Base-by-base conservation (phyloP, 2,329 filamentous ascomycete species). In the Colletotrichum acutatum region DNA sequence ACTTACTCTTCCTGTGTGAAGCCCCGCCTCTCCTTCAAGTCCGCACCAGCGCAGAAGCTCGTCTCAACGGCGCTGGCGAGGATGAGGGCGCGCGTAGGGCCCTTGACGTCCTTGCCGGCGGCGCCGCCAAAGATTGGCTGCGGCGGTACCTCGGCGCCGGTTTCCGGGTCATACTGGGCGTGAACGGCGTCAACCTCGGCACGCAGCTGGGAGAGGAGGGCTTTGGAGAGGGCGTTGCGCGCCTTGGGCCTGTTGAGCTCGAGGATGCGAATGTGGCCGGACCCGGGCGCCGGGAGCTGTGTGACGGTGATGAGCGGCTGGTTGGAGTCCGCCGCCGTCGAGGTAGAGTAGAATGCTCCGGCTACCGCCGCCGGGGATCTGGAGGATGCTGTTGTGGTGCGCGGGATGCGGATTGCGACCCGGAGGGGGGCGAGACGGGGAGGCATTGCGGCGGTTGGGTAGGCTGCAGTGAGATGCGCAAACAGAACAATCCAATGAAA, bases 31-130 rank as follows among this genome's bases (percentile, higher is more conserved):
- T 98, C 96, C 81, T 98, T 98, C 78, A 99, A 84, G 80, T 99
- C 97, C 4, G 97, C 97, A 49, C 97, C 97, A 0, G 97, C 95
- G 83, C 97, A 99, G 82, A 99, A 99, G 78, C 92, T 93, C 28
- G 90, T 87, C 77, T 98, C 94, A n/a, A 94, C 89, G 53, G 94
- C 94, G 79, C 94, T 97, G 12, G 94, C 93, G 19, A 99, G 78
- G 53, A 99, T 90, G 76, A 99, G 82, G 2, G 94, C 96, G 76
- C 97, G 87, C 19, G 95, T 98, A 0, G 89, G 88, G 0, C 87
- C 88, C 74, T 82, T 85, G 75, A 86, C 76, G 71, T 86, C 84
- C 4, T 81, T 78, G 0, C 84, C 85, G 3, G 85, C 84, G 0
- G 81, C 80, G 42, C 87, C 86, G 32, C 85, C 87, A 69, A 87